A percentile compares a stretch with the other conserved stretches of the same genome.
Conservation (phyloP, 1,139 yeast genomes). For the Magnusiomyces clavatus region DNA sequence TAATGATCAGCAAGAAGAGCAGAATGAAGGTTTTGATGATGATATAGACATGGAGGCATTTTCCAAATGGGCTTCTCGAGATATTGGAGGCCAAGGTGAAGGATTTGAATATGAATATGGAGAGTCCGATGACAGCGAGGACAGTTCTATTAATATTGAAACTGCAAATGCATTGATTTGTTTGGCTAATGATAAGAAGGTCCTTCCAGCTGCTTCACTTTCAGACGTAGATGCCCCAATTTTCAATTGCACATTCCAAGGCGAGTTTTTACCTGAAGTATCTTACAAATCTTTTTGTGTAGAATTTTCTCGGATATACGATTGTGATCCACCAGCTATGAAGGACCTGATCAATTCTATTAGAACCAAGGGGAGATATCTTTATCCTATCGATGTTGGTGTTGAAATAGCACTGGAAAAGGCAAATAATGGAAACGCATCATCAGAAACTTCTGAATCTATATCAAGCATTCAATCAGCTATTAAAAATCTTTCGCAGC, state of each 20-base stretch:
- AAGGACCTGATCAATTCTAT: too few relatives aligned
- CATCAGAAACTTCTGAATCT: not conserved
- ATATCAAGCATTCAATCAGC: not conserved
- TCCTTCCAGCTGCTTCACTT: not conserved
- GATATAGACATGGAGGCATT: not conserved
- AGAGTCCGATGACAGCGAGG: not conserved
- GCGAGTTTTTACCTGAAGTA: not conserved
- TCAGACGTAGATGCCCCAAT: not conserved
- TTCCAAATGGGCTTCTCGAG: not conserved
- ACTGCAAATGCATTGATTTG: not conserved
- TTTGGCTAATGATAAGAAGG: not conserved
- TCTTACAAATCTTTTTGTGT: not conserved
- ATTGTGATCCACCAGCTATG: too few relatives aligned
- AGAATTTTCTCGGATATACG: too few relatives aligned
- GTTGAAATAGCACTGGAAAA: not conserved
- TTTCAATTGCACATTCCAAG: not conserved
- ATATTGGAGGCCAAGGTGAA: conserved; percentile 6
- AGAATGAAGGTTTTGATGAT: not conserved
- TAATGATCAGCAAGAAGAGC: not conserved
- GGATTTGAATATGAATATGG: not conserved
- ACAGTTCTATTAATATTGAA: not conserved
- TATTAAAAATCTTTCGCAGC: not conserved
- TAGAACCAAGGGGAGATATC: not conserved
- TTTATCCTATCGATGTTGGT: not conserved
- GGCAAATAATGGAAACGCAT: not conserved